Evolutionary conservation across 2,329 filamentous ascomycete genomes (phyloP).

Genomic region (Tolypocladium ovalisporum): DNA sequence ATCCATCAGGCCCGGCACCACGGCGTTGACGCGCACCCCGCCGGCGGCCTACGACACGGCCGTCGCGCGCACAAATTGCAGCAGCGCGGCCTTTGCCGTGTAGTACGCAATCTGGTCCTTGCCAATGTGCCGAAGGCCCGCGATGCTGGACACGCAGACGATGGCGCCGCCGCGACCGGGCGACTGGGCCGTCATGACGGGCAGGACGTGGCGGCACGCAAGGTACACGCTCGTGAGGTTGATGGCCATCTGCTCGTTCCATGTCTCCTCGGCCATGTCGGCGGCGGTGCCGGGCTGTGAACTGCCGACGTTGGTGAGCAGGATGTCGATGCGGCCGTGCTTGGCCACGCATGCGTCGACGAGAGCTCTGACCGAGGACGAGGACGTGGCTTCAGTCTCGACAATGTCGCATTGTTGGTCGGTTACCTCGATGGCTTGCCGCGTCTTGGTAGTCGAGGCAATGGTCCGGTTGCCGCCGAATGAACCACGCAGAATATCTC

Average conservation of each 20-base stretch:
- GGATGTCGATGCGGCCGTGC: conserved; percentile 46
- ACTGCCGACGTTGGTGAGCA: conserved; percentile 50
- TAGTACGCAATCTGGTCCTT: background rate
- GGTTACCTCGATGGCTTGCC: background rate
- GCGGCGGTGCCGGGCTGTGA: conserved; percentile 41
- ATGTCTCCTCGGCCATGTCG: conserved; percentile 6
- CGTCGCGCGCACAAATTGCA: background rate
- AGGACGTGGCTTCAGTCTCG: background rate
- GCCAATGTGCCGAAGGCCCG: background rate
- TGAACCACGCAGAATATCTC: conserved; percentile 32
- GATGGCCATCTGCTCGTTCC: background rate
- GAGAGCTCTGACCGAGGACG: conserved; percentile 11
- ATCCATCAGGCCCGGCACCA: background rate
- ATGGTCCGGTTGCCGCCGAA: background rate
- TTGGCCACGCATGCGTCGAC: conserved; percentile 39
- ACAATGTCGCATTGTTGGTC: background rate
- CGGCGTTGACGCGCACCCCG: background rate
- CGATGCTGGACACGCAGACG: background rate
- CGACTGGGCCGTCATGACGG: background rate
- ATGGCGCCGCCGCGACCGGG: background rate
- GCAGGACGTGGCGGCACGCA: background rate
- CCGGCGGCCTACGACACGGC: background rate
- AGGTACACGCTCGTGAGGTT: background rate
- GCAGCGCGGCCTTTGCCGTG: background rate
- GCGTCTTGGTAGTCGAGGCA: background rate